Percentiles rank a stretch among this genome's conserved stretches.
phyloP scores from a whole-genome alignment of 2,329 filamentous ascomycete species.

The Tolypocladium pustulatum region DNA sequence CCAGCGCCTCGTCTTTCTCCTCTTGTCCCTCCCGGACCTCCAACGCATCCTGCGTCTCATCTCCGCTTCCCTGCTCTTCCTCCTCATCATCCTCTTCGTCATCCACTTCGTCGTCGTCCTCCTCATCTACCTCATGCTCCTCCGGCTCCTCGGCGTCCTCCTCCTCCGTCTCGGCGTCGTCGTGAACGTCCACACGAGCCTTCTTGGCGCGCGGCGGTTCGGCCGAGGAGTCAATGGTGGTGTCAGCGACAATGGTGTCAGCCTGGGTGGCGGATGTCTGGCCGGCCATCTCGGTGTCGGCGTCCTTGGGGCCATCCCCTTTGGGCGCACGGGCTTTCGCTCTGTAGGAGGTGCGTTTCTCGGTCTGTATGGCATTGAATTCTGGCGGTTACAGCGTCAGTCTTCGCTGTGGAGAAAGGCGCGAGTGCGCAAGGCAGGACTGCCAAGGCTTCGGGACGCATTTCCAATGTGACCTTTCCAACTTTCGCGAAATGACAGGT shows the following conservation, averaged over 20 bases:
- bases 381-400: conserved; percentile 29
- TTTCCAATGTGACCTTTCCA: background rate
- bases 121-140: conserved; percentile 30
- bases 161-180: conserved; percentile 26
- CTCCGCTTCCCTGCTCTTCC: conserved; percentile 41
- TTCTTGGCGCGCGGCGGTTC: conserved; percentile 29
- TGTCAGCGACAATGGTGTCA: conserved; percentile 19
- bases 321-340: conserved; percentile 60
- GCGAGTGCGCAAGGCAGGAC: no score
- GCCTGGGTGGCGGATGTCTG: conserved; percentile 11
- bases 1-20: conserved; percentile 50
- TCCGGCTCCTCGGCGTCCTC: conserved; percentile 37
- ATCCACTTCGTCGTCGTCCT: conserved; percentile 29
- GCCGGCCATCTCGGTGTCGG: conserved; percentile 27
- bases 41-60: conserved; percentile 41
- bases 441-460: background rate
- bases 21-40: conserved; percentile 38
- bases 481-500: background rate
- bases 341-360: conserved; percentile 64
- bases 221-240: conserved; percentile 17
- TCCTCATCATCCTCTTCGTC: conserved; percentile 36
- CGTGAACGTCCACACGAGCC: conserved; percentile 29
- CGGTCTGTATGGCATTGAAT: conserved; percentile 62
- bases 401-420: background rate
- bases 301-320: conserved; percentile 16